Base-by-base conservation (phyloP, 768 basidiomycete species). In the Hemileccinum rubropunctum region DNA sequence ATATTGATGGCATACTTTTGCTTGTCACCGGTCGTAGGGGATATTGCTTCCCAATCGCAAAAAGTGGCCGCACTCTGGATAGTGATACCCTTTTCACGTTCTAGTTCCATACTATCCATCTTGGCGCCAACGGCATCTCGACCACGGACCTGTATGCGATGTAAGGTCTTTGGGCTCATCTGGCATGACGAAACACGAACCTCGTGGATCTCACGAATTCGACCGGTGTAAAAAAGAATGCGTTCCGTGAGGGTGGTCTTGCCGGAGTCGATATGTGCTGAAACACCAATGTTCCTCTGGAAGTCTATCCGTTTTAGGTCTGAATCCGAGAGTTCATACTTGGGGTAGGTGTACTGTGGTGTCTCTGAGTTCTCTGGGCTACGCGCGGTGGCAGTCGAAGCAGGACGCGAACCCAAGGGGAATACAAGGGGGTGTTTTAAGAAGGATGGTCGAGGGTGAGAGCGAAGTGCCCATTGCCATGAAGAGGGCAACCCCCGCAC, bases 81-180 rank as follows among this genome's bases (percentile, higher is more conserved):
- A 30, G 97, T 99, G 61, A 99, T 99, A 34, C 97, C 97, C 73
- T 99, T 98, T 71, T 98, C 97, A 41, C 95, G 79, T 68, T 99
- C 97, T 4, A 99, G 76, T 55, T 99, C 97, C 97, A 99, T 99
- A 59, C 88, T 91, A 70, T 99, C 97, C 97, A 99, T 99, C 76
- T 99, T 99, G 8, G 97, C 97, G 45, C 97, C 97, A 17, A 98
- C 94, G 26, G 86, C 84, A 68, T 99, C 97, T 47, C 89, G 81
- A 38, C 97, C 97, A 52, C 97, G 80, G 53, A 95, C 91, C 89
- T 91, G 60, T 12, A 35, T 14, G 15, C 10, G 14, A 14, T 7
- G 38, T 38, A 20, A 51, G 14, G 9, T 38, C 27, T 15, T 14
- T 8, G 20, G 14, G n/a, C n/a, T n/a, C 26, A 9, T 21, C 13